Conservation (phyloP, 257 asterid genomes). For the Scutellaria baicalensis region DNA sequence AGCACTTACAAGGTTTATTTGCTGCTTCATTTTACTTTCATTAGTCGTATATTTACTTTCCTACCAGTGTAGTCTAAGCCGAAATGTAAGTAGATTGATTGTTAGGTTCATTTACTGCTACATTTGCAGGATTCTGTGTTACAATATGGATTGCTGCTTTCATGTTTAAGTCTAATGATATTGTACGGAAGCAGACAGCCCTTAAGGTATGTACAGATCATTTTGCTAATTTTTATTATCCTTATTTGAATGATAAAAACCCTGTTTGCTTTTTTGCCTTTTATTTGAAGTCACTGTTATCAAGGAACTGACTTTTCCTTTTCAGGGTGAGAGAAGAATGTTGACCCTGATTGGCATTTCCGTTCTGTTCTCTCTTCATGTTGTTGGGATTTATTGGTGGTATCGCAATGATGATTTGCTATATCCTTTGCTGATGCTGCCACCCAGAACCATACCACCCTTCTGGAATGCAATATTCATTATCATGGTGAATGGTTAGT, state of each 20-base stretch:
- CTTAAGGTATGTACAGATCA: constrained; percentile 49
- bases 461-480: constrained; percentile 89
- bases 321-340: constrained; percentile 74
- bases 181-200: constrained; percentile 79
- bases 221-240: constrained; percentile 4
- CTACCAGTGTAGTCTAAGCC: neutral
- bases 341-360: constrained; percentile 40
- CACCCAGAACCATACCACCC: constrained; percentile 78
- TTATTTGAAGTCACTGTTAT: neutral
- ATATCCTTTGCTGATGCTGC: constrained; percentile 73
- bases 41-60: neutral
- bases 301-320: constrained; percentile 15
- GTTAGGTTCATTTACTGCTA: neutral
- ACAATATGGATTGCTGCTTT: constrained; percentile 77
- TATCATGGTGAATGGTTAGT: constrained; percentile 83
- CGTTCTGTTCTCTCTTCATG: constrained; percentile 48
- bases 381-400: constrained; percentile 80
- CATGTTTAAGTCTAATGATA: constrained; percentile 85
- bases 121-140: constrained; percentile 56
- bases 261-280: neutral
- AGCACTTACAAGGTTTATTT: constrained; percentile 67
- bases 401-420: constrained; percentile 60
- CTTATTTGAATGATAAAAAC: neutral
- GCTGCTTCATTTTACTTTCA: constrained; percentile 1
- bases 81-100: no score